Evolutionary conservation across 257 asterid genomes (phyloP).

Genomic region (Primulina eburnea): DNA sequence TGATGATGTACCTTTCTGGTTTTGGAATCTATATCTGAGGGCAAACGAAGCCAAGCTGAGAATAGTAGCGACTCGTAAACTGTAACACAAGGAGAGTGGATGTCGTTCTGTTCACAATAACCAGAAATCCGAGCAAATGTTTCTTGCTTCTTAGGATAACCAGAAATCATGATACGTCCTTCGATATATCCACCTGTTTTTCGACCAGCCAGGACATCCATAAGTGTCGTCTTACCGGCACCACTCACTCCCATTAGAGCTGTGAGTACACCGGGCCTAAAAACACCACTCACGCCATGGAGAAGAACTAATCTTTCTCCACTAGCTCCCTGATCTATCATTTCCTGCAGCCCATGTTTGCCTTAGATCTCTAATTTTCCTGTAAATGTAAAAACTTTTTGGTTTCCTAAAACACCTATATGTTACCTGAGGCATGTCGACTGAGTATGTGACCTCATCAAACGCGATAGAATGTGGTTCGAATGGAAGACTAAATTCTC

Average conservation of each 20-base stretch:
- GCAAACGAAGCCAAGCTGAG: slow-evolving; percentile 1
- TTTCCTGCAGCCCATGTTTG: neutral
- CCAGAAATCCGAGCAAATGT: slow-evolving; percentile 9
- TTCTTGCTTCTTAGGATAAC: slow-evolving; percentile 10
- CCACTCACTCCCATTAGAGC: slow-evolving; percentile 9
- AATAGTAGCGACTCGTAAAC: neutral
- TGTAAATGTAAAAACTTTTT: neutral
- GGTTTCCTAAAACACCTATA: too few species aligned
- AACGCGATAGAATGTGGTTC: neutral
- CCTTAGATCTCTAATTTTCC: too few species aligned
- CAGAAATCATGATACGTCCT: neutral
- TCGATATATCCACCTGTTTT: slow-evolving; percentile 4
- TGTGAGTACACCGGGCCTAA: slow-evolving; percentile 7
- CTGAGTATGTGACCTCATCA: neutral
- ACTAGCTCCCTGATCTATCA: slow-evolving; percentile 2
- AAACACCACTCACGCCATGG: neutral
- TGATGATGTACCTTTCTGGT: neutral
- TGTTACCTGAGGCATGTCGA: neutral
- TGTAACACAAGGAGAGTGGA: slow-evolving; percentile 4
- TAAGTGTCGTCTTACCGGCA: neutral
- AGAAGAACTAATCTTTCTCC: slow-evolving; percentile 6
- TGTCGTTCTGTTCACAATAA: slow-evolving; percentile 4
- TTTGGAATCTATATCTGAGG: neutral
- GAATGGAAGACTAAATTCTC: neutral
- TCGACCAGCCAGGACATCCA: slow-evolving; percentile 3